Evolutionary conservation across 805 yeast genomes (phyloP), one percentile per base, ranked within the genome.

Genomic region (Clavispora santaluciae): DNA sequence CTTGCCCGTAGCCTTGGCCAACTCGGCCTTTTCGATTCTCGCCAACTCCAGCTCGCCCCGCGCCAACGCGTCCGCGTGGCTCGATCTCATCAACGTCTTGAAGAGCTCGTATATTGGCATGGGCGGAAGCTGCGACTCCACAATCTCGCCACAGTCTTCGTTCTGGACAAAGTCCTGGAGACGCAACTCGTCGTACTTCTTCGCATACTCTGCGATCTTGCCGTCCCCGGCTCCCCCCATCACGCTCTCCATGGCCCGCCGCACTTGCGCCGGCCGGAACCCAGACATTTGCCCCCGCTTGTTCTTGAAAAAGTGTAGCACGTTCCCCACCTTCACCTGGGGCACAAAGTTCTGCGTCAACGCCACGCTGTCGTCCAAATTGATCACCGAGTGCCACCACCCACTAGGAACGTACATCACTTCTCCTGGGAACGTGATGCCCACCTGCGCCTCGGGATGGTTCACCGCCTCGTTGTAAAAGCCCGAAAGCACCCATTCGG

Each of bases 321-420:
- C 93, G 26, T 71, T 66, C n/a, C 74, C 68, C 26, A 89, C 59
- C 44, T 79, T 78, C 33, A 77, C 72, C 30, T 58, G 57, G 0
- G 96, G 95, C 9, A 87, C 90, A 60, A 90, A 89, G 59, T 89
- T 89, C 49, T 87, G 95, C 0, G 97, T 89, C 53, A 89, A 63
- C 0, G 96, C 97, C 15, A 89, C 80, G n/a, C 81, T 70, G 55
- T 83, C 88, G 43, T 82, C 85, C 10, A 89, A 55, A 53, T 89
- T 89, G n/a, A 89, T 86, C 22, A 90, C 97, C 35, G 81, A 69
- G 67, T 89, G 97, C 97, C 97, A 89, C 97, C 97, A 89, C 1
- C 95, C 95, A n/a, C 89, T 74, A 3, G 97, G 97, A 6, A 89
- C 97, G 57, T 84, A 79, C 72, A 88, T 76, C 45, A 88, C 83